A percentile compares a stretch with the other conserved stretches of the same genome.
Evolutionary conservation across 495 filamentous ascomycete genomes (phyloP).

Genomic region (Parachaetomium inaequale): DNA sequence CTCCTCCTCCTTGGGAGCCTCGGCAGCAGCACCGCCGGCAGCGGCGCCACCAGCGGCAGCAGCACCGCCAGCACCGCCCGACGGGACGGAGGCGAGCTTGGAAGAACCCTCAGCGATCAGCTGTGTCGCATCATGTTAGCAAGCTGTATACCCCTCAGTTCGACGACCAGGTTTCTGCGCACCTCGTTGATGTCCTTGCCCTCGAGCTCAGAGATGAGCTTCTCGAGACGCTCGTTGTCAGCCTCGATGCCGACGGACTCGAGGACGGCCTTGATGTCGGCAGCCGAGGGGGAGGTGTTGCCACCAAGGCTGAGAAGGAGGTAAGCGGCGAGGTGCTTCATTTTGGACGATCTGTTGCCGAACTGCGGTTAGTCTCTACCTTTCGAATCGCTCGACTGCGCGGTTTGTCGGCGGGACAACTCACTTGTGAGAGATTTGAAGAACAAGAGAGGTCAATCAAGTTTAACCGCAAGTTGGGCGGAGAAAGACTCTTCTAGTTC

Average conservation of each 20-base stretch:
- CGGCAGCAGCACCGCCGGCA: constrained; percentile 64
- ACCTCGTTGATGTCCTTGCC: constrained; percentile 98
- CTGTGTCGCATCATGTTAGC: constrained; percentile 48
- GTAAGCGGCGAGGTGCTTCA: constrained; percentile 99
- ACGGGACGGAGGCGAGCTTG: constrained; percentile 98
- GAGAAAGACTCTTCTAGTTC: constrained; percentile 58
- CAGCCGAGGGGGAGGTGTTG: constrained; percentile 82
- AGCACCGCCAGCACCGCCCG: constrained; percentile 74
- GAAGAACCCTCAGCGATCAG: constrained; percentile 83
- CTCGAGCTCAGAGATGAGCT: constrained; percentile 85
- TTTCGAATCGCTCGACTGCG: background rate
- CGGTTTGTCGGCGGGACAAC: constrained; percentile 9
- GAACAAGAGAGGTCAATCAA: constrained; percentile 57
- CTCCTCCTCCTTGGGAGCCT: constrained; percentile 65
- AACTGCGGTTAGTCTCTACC: constrained; percentile 11
- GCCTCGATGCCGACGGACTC: constrained; percentile 93
- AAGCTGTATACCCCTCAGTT: background rate
- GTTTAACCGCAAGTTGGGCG: constrained; percentile 54
- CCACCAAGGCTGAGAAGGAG: constrained; percentile 92
- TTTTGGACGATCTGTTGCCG: constrained; percentile 53
- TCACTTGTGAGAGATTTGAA: constrained; percentile 32
- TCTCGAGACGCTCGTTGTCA: constrained; percentile 78
- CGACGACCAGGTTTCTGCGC: constrained; percentile 28
- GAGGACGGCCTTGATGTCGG: constrained; percentile 88
- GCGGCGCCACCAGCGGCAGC: constrained; percentile 60